A percentile compares a stretch with the other conserved stretches of the same genome.
These are phyloP conservation scores for Debaryomyces coudertii DNA, from an alignment of 1,139 yeast genomes.

Conservation along the genomic window DNA sequence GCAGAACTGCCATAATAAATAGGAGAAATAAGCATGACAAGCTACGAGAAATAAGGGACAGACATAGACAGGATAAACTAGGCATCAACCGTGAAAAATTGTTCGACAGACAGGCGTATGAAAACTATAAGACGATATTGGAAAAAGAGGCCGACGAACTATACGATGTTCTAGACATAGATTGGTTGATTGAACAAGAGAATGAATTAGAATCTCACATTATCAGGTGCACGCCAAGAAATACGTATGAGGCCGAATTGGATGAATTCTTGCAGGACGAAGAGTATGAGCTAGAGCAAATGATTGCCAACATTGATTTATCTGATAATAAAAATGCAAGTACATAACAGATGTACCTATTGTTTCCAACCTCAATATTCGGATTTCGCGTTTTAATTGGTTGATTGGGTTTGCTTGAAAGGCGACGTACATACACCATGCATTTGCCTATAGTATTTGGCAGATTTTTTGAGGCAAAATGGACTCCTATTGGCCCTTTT, in stretches of 20 bases:
- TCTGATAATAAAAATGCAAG: conserved; percentile 9
- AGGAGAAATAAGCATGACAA: conserved; percentile 32
- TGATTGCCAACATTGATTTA: conserved; percentile 12
- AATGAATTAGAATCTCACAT: conserved; percentile 17
- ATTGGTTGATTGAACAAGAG: conserved; percentile 36
- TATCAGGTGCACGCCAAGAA: neutral
- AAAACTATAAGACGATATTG: conserved; percentile 22
- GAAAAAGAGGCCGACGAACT: conserved; percentile 22
- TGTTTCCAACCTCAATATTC: neutral
- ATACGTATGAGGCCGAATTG: conserved; percentile 6
- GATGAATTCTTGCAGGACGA: conserved; percentile 6
- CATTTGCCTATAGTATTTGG: neutral
- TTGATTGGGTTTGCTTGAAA: neutral
- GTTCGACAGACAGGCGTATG: conserved; percentile 26
- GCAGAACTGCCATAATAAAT: conserved; percentile 18
- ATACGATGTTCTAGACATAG: conserved; percentile 27
- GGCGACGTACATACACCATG: neutral
- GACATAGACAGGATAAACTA: conserved; percentile 29
- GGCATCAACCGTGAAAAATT: conserved; percentile 28
- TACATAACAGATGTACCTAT: neutral
- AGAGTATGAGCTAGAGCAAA: conserved; percentile 11
- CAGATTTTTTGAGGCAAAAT: neutral
- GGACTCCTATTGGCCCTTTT: neutral
- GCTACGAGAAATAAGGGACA: conserved; percentile 32
- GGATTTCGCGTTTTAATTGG: conserved; percentile 1